A percentile compares a stretch with the other conserved stretches of the same genome.
These are phyloP conservation scores for Rosa rugosa DNA, from an alignment of 306 rosid species.

Conservation along the genomic window DNA sequence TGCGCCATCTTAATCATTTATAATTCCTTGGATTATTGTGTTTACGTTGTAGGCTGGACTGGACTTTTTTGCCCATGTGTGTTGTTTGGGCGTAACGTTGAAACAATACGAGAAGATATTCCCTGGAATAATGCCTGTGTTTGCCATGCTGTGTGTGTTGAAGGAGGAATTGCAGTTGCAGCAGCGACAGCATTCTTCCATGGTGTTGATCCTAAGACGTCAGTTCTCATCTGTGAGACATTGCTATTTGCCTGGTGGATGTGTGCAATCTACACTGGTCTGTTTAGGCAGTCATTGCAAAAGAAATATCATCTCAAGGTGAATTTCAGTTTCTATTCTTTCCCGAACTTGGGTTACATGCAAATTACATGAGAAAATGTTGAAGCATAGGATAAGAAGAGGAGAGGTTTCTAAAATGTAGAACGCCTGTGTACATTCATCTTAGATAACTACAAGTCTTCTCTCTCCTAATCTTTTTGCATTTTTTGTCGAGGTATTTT, in stretches of 20 bases:
- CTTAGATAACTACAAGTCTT: not conserved
- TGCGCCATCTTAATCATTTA: not conserved
- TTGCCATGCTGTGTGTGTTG: conserved; percentile 67
- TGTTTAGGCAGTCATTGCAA: conserved; percentile 64
- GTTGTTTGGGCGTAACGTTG: conserved; percentile 65
- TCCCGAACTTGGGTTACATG: not conserved
- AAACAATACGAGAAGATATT: conserved; percentile 50
- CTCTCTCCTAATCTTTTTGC: not conserved
- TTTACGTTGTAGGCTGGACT: conserved; percentile 51
- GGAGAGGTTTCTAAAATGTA: not conserved
- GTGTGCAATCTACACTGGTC: conserved; percentile 78
- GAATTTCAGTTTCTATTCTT: not conserved
- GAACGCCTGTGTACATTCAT: not conserved
- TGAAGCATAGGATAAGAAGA: not conserved
- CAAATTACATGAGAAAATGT: not conserved
- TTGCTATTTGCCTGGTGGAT: conserved; percentile 76
- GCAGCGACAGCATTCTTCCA: conserved; percentile 44
- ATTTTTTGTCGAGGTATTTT: not conserved
- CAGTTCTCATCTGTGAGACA: conserved; percentile 60
- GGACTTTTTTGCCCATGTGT: conserved; percentile 79
- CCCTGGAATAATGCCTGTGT: conserved; percentile 62
- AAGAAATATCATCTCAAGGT: conserved; percentile 72
- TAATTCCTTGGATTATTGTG: not conserved
- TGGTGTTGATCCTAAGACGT: conserved; percentile 66
- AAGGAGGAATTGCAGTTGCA: conserved; percentile 65